A percentile compares a stretch with the other conserved stretches of the same genome.
Conservation (phyloP, 306 rosid genomes). For the Sicyos baderoa region DNA sequence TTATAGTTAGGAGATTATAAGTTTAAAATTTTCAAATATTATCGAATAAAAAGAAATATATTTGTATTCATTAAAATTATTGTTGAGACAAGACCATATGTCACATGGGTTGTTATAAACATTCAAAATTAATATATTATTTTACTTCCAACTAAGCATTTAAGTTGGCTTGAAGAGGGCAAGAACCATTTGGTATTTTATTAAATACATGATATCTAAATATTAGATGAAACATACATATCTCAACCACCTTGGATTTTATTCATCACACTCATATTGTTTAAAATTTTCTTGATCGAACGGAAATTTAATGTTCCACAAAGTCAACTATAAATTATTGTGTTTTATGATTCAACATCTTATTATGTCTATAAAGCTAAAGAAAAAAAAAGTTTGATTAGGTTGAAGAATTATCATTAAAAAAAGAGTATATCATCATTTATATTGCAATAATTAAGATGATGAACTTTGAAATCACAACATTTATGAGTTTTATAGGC, state of each 20-base stretch:
- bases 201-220: neutral
- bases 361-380: neutral
- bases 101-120: constrained; percentile 7
- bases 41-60: no score
- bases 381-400: neutral
- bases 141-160: constrained; percentile 14
- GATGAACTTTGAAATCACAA: constrained; percentile 9
- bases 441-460: neutral
- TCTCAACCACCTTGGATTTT: neutral
- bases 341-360: neutral
- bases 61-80: neutral
- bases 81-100: neutral
- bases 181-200: neutral
- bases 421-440: neutral
- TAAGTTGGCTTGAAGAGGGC: neutral
- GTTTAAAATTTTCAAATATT: no score
- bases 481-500: no score
- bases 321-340: neutral
- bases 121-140: neutral
- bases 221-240: neutral
- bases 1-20: no score
- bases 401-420: neutral
- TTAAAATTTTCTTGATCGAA: neutral
- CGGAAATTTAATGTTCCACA: neutral
- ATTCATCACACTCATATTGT: neutral